Percentiles rank a stretch among this genome's conserved stretches.
Evolutionary conservation across 352 stramenopile genomes (phyloP).

Genomic region (Pythium sp.): DNA sequence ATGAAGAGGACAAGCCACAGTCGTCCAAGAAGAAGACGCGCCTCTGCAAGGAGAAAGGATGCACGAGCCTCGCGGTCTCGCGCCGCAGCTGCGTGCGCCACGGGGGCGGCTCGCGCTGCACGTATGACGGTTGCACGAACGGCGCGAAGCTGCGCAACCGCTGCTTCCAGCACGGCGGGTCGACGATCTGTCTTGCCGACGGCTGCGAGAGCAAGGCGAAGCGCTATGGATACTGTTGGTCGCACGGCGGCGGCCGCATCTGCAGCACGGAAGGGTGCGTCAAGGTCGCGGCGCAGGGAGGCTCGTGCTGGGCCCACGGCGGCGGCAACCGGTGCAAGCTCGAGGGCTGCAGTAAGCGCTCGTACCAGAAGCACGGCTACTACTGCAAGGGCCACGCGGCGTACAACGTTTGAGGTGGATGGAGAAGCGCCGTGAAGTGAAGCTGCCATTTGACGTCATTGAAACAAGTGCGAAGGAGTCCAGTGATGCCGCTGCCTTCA

Average conservation of each 20-base stretch:
- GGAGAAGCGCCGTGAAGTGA: not conserved
- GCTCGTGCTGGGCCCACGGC: constrained; percentile 41
- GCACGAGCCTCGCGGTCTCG: constrained; percentile 36
- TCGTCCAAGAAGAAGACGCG: constrained; percentile 37
- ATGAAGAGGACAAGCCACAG: constrained; percentile 10
- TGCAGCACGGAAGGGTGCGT: constrained; percentile 34
- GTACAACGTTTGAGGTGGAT: constrained; percentile 20
- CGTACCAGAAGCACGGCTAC: constrained; percentile 51
- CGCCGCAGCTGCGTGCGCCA: constrained; percentile 37
- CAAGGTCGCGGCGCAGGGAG: constrained; percentile 37
- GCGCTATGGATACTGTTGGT: constrained; percentile 44
- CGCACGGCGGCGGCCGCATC: constrained; percentile 35
- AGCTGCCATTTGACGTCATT: no score
- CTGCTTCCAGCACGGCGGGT: constrained; percentile 44
- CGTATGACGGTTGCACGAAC: constrained; percentile 32
- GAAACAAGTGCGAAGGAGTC: no score
- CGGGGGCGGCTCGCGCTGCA: constrained; percentile 37
- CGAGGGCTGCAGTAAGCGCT: constrained; percentile 43
- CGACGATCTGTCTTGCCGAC: constrained; percentile 30
- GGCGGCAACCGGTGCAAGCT: constrained; percentile 43
- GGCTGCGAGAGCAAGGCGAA: constrained; percentile 37
- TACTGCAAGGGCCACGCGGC: constrained; percentile 39
- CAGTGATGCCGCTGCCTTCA: no score
- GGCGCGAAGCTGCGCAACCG: constrained; percentile 39
- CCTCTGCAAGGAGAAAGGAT: constrained; percentile 33